Evolutionary conservation across 768 basidiomycete species (phyloP), one percentile per base, ranked within the genome.

Genomic region (Tricholoma furcatifolium): DNA sequence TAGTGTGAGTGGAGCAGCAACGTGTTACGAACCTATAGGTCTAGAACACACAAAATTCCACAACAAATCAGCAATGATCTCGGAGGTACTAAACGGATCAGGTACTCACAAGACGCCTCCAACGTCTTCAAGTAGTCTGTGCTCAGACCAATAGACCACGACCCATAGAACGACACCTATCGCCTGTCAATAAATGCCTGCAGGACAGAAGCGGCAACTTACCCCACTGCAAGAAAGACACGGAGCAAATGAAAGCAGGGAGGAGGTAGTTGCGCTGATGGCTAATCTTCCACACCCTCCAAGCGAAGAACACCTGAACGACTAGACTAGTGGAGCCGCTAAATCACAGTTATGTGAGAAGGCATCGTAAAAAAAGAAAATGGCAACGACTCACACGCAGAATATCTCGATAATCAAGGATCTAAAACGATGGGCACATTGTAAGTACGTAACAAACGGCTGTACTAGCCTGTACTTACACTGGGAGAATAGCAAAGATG

Each of bases 211-310:
- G 20, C 9, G 5, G 21, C 6, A 23, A 17, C 39, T 15, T 18
- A 50, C 48, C 10, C 40, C 39, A 50, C 39, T 50, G 48, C 23
- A 50, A 18, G 4, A 40, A 9, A 2, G 48, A 41, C 48, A 50
- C 42, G 11, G 21, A 6, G n/a, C 23, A 39, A 38, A 50, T 50
- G 21, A 41, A 50, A 5, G 15, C 21, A 5, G 48, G 39, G 9
- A 50, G 39, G 2, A 17, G 11, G 21, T 30, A 50, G 39, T 50
- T 50, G 17, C 48, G 48, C 35, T 50, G 39, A 17, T 41, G 39
- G 18, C 48, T 50, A 18, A 50, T 50, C 30, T 50, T 50, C 48
- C 48, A 50, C 2, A 50, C 27, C 8, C 48, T 23, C 48, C 48
- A 50, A 31, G 48, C 48, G 40, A 50, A 50, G 39, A 50, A 50